A percentile compares a stretch with the other conserved stretches of the same genome.
These are phyloP conservation scores for Colletotrichum destructivum DNA, from an alignment of 2,329 filamentous ascomycete species.

Conservation along the genomic window DNA sequence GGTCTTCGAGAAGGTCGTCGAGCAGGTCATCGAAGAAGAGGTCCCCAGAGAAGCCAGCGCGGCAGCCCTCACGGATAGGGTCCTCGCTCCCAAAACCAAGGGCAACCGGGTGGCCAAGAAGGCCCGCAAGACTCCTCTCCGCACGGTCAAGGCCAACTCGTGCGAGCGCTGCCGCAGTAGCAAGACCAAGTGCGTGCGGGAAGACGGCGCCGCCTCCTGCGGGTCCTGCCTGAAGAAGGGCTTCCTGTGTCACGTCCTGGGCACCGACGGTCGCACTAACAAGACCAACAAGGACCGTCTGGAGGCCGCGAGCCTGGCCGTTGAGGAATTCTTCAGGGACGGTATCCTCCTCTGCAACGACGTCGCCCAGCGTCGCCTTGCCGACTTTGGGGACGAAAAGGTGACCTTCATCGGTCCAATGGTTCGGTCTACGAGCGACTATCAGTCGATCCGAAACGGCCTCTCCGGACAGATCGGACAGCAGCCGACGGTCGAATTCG, in stretches of 20 bases:
- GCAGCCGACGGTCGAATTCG: not conserved
- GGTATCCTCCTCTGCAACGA: not conserved
- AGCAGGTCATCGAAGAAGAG: no score
- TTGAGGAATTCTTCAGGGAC: not conserved
- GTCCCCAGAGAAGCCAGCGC: no score
- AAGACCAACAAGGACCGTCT: not conserved
- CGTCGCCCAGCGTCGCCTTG: not conserved
- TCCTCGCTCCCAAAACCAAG: not conserved
- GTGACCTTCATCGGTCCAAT: no score
- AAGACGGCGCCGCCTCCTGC: not conserved
- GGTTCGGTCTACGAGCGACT: not conserved
- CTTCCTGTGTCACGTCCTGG: not conserved
- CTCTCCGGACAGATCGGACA: not conserved
- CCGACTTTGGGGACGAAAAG: no score
- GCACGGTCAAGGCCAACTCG: conserved; percentile 1
- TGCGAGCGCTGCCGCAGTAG: conserved; percentile 5
- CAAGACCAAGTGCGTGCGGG: conserved; percentile 7
- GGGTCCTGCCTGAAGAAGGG: not conserved
- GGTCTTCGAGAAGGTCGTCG: no score
- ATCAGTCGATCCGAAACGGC: not conserved
- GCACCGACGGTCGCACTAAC: conserved; percentile 4
- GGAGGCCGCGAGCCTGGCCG: not conserved
- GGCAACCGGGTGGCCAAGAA: conserved; percentile 6
- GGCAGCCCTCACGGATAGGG: not conserved
- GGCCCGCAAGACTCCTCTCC: not conserved